These are phyloP conservation scores for Pythium coloratum DNA, from an alignment of 352 stramenopile genomes.

Conservation along the genomic window DNA sequence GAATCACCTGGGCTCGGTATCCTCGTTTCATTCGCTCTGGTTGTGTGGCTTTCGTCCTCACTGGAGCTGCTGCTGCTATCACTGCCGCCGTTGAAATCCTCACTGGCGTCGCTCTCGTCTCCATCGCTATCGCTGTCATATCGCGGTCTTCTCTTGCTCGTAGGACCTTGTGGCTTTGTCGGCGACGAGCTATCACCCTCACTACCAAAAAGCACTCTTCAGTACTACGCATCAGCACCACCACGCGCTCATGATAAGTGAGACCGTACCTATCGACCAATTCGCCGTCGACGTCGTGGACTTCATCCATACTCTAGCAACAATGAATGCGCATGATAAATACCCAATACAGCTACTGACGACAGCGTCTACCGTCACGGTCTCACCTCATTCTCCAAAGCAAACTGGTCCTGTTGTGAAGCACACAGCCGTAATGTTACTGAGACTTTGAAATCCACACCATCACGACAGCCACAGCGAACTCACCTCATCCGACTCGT, in stretches of 20 bases:
- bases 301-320: constrained; percentile 73
- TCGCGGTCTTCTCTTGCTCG: not conserved
- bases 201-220: constrained; percentile 21
- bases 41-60: constrained; percentile 8
- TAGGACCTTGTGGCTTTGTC: not conserved
- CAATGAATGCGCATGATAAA: no score
- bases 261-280: constrained; percentile 46
- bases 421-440: not conserved
- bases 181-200: constrained; percentile 57
- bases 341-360: not conserved
- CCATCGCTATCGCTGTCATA: constrained; percentile 1
- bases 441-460: not conserved
- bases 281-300: constrained; percentile 60
- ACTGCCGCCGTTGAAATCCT: constrained; percentile 16
- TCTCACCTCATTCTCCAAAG: constrained; percentile 53
- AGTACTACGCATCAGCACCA: not conserved
- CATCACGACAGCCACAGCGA: not conserved
- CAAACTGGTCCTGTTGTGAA: constrained; percentile 33
- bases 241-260: no score
- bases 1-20: not conserved
- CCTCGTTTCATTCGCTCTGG: not conserved
- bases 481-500: constrained; percentile 53
- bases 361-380: not conserved
- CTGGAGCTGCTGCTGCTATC: constrained; percentile 12
- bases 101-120: constrained; percentile 25